Base-by-base conservation (phyloP, 345 rosid species). In the Euphorbia peplus region DNA sequence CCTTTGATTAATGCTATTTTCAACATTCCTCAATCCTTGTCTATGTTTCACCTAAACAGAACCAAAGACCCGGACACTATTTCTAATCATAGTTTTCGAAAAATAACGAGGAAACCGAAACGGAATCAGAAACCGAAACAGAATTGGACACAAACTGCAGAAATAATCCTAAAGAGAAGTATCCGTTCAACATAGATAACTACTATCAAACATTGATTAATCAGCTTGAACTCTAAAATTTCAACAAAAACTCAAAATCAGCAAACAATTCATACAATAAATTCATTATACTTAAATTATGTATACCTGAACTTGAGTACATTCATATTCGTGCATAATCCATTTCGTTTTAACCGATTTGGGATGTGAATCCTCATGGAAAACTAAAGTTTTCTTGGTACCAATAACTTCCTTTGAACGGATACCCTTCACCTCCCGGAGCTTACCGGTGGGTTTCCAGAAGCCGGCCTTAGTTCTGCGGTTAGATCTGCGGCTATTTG, bases 371-470 rank as follows among this genome's bases (percentile, higher is more conserved):
- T 46, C 28, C 1, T 2, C n/a, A 11, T 82, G 39, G 71, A 84
- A 88, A 67, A 81, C 76, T 50, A 88, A 55, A 51, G 78, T 71
- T 76, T 61, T 83, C 75, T 68, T 88, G 18, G 51, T 66, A 22
- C 92, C 90, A 15, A 85, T 79, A 15, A 26, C 21, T 19, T 13
- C 60, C 57, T 58, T 58, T 7, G 51, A 11, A 4, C 54, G 1
- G 19, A 10, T 28, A 11, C 13, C 41, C n/a, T 13, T 73, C 69
- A 85, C 57, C 0, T 0, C 1, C n/a, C 80, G 75, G 22, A 73
- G 66, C 13, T 44, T 30, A 3, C 90, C 82, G 0, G 90, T 86
- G 29, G 65, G 74, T 67, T 88, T 88, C 90, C 90, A 88, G 66
- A 13, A 86, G 3, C 93, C 90, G 8, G 69, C 63, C 1, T 10